Base-by-base conservation (phyloP, 2,329 filamentous ascomycete species). In the Didymella arachidicola region DNA sequence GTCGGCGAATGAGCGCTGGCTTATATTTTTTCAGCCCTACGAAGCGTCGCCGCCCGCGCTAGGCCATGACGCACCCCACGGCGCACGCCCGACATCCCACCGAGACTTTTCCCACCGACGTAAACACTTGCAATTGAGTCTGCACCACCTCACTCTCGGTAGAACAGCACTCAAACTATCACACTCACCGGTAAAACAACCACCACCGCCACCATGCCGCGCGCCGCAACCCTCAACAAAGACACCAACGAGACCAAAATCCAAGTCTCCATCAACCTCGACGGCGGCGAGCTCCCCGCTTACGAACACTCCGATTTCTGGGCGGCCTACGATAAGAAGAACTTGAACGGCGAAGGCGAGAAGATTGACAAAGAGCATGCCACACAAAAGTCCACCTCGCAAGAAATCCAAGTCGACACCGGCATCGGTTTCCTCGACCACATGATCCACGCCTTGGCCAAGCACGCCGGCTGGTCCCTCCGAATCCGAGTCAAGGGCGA, bases 241-340 rank as follows among this genome's bases (percentile, higher is more conserved):
- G 89, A 94, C 79, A 99, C 95, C 73, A 98, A 98, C 82, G 95
- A 99, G 83, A 99, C 95, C 76, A 97, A 96, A 77, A 96, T 99
- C 78, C 89, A 95, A 76, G 84, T 98, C 64, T 91, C 92, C 38
- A 84, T 99, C 69, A 97, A 95, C 80, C 86, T 99, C 61, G 95
- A 99, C 79, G 95, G 95, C 75, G 95, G 94, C 72, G 83, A 83
- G 41, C 78, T 87, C 32, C 67, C 77, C 26, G 72, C 81, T 62
- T 90, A 92, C 75, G 62, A 70, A 36, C 63, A 66, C 45, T 71
- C 68, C 25, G 58, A 64, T 47, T 77, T 74, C 64, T 77, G 74
- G 74, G 72, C 70, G 16, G 65, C 66, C 3, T 87, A 89, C 26
- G 82, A 86, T 65, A 69, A 62, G 52, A 54, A 61, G 49, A 66